Evolutionary conservation across 768 basidiomycete species (phyloP).

Genomic region (Trametes elegans): DNA sequence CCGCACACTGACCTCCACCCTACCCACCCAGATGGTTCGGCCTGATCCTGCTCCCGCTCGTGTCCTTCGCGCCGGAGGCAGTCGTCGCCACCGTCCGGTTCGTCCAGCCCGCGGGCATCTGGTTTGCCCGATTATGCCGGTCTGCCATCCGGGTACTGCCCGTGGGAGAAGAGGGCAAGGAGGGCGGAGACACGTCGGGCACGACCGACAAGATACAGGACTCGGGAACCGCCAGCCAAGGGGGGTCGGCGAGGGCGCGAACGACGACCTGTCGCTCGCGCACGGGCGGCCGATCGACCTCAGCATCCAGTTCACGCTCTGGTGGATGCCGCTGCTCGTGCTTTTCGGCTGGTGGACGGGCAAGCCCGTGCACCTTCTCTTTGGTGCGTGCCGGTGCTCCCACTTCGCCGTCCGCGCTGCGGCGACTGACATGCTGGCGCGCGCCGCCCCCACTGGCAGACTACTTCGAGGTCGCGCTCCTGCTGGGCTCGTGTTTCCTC

Average conservation of each 20-base stretch:
- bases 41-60: slow-evolving; percentile 64
- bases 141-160: too few species aligned
- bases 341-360: slow-evolving; percentile 65
- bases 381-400: slow-evolving; percentile 46
- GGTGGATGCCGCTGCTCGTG: slow-evolving; percentile 75
- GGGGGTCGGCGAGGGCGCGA: slow-evolving; percentile 19
- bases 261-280: slow-evolving; percentile 49
- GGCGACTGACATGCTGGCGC: too few species aligned
- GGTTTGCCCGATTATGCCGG: too few species aligned
- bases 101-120: slow-evolving; percentile 41
- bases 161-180: too few species aligned
- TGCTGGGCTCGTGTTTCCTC: slow-evolving; percentile 67
- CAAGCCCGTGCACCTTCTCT: slow-evolving; percentile 61
- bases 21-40: slow-evolving; percentile 59
- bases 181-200: too few species aligned
- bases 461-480: slow-evolving; percentile 61
- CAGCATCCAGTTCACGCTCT: slow-evolving; percentile 72
- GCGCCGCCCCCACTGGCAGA: slow-evolving; percentile 36
- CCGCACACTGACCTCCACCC: too few species aligned
- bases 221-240: too few species aligned
- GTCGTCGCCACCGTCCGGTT: slow-evolving; percentile 57
- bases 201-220: too few species aligned
- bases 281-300: slow-evolving; percentile 72
- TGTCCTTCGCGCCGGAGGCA: slow-evolving; percentile 72
- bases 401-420: too few species aligned